Percentiles rank a stretch among this genome's conserved stretches.
Conservation (phyloP, 2,329 filamentous ascomycete species). For the Sarocladiaceae sp. region DNA sequence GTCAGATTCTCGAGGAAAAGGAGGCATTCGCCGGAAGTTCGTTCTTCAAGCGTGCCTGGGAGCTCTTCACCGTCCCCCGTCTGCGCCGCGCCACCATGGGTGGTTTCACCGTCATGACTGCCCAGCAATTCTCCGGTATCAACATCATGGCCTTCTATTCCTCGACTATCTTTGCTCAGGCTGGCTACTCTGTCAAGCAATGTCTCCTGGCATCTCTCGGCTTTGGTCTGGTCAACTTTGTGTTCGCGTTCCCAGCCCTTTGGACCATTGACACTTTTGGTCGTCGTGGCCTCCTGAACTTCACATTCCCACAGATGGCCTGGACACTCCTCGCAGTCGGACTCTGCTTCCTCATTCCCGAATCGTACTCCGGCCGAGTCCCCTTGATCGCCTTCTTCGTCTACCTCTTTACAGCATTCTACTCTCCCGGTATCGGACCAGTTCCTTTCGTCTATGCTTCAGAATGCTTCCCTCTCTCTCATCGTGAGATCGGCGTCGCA, state of each 20-base stretch:
- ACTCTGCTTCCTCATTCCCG: conserved; percentile 44
- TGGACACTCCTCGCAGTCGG: conserved; percentile 25
- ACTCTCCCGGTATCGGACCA: conserved; percentile 32
- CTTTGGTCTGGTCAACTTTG: conserved; percentile 48
- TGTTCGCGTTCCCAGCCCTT: conserved; percentile 49
- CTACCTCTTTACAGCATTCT: conserved; percentile 43
- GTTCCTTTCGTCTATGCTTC: conserved; percentile 43
- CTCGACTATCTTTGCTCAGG: conserved; percentile 43
- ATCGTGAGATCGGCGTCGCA: conserved; percentile 37
- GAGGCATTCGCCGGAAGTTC: conserved; percentile 27
- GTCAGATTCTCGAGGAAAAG: conserved; percentile 28
- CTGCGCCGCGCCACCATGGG: conserved; percentile 37
- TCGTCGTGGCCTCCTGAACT: conserved; percentile 36
- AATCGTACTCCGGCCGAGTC: conserved; percentile 32
- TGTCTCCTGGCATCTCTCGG: conserved; percentile 47
- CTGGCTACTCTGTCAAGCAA: conserved; percentile 33
- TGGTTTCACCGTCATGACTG: conserved; percentile 24
- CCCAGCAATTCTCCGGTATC: conserved; percentile 27
- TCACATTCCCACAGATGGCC: conserved; percentile 27
- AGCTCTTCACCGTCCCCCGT: conserved; percentile 43
- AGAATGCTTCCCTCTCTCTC: conserved; percentile 51
- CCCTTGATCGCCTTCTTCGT: conserved; percentile 46
- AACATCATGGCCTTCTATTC: conserved; percentile 48
- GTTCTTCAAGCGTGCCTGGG: conserved; percentile 34
- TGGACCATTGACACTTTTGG: conserved; percentile 51